Evolutionary conservation across 441 rosid genomes (phyloP), one percentile per base, ranked within the genome.

Genomic region (Hura crepitans): DNA sequence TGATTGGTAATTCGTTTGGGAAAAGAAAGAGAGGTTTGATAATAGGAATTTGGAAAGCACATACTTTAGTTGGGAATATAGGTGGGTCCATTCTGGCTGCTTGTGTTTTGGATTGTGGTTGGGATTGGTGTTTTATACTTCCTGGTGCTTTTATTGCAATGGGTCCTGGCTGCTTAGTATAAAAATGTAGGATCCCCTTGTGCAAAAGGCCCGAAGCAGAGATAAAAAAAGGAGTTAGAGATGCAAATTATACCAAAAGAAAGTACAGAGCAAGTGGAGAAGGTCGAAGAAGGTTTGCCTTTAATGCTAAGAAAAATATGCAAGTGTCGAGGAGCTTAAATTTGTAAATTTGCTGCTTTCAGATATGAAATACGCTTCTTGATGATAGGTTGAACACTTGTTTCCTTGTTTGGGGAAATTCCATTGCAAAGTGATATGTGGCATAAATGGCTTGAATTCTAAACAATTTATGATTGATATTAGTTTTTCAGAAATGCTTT

Each of bases 21-120:
- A 94, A 85, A 64, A 87, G 91, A 83, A 89, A 86, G 84, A 88
- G 97, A 71, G 99, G 99, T 0, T 83, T 94, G 80, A 91, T 94
- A 69, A 94, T 94, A 97, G 99, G 99, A 25, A 73, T 94, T 68
- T 91, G 97, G 99, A 91, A 94, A 77, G 99, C 99, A 3, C 97
- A 94, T 78, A 91, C 97, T 62, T 94, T 96, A 0, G 87, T 94
- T 65, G 97, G 97, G 66, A 94, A 91, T 58, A 94, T 91, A 53
- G 82, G 87, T 42, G 97, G 99, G 11, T 94, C 97, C n/a, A 87
- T 91, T 76, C 88, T 91, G 45, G 97, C 96, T 22, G 97, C 99
- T 18, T 74, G 83, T 77, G 99, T 92, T 66, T 87, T 94, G 82
- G 86, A 90, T 11, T 81, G 84, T 70, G 99, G 97, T 39, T 92